Percentiles rank a stretch among this genome's conserved stretches.
Evolutionary conservation across 768 basidiomycete genomes (phyloP).

Genomic region (Trametes maxima): DNA sequence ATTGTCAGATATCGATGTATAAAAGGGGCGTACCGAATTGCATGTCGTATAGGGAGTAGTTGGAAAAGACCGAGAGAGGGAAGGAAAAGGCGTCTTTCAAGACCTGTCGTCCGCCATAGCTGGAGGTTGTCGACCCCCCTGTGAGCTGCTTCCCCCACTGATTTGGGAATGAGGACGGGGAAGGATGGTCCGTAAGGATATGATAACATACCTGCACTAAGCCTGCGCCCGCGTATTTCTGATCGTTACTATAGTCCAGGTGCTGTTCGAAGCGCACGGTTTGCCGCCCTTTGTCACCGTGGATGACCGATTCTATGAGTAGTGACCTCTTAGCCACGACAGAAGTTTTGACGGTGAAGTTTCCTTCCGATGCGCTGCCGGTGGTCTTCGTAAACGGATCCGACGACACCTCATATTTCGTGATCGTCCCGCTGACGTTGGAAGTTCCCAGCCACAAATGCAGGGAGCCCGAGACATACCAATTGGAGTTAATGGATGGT

Average conservation of each 20-base stretch:
- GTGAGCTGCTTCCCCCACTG: slow-evolving; percentile 52
- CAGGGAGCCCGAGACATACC: slow-evolving; percentile 69
- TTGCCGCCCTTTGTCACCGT: slow-evolving; percentile 52
- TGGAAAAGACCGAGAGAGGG: slow-evolving; percentile 45
- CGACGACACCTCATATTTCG: slow-evolving; percentile 51
- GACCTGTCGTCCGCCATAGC: slow-evolving; percentile 42
- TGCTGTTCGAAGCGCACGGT: slow-evolving; percentile 57
- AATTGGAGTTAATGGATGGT: slow-evolving; percentile 65
- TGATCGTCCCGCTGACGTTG: slow-evolving; percentile 64
- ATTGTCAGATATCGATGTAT: background rate
- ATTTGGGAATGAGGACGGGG: background rate
- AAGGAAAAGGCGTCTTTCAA: slow-evolving; percentile 52
- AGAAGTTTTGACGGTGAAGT: slow-evolving; percentile 57
- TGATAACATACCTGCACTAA: slow-evolving; percentile 35
- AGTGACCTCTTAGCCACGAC: slow-evolving; percentile 56
- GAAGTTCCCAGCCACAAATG: slow-evolving; percentile 67
- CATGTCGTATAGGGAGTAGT: slow-evolving; percentile 10
- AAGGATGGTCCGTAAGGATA: background rate
- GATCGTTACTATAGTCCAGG: slow-evolving; percentile 57
- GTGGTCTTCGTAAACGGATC: slow-evolving; percentile 52
- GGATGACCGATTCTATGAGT: slow-evolving; percentile 57
- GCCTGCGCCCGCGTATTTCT: slow-evolving; percentile 53
- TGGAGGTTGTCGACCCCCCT: slow-evolving; percentile 45
- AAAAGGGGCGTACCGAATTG: slow-evolving; percentile 2
- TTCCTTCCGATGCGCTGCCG: slow-evolving; percentile 41